Base-by-base conservation (phyloP, 345 rosid species). In the Citrus trifoliata region DNA sequence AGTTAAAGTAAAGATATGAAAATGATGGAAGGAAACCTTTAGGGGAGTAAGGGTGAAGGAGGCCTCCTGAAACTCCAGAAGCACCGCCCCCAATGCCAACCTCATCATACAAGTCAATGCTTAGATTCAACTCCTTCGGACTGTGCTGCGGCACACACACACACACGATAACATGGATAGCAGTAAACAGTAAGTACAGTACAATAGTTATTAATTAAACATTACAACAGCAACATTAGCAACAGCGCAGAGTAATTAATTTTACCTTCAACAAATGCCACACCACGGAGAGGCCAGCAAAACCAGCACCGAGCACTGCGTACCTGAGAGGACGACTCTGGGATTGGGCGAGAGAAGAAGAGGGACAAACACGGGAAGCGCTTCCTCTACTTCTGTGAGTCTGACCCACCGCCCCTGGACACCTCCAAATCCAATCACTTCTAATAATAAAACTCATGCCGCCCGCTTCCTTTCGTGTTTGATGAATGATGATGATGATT, bases 271-370 rank as follows among this genome's bases (percentile, higher is more conserved):
- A 85, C 66, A 92, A 81, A 87, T 95, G 93, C 93, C 94, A 95
- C 67, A 88, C 90, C 62, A 93, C 96, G 30, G 99, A 95, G 73
- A 95, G 87, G n/a, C 99, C 98, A 67, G 98, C 98, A 73, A 95
- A 93, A 80, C 99, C 98, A 67, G 97, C 98, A 71, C 99, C 99
- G 28, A 95, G 93, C 76, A 95, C 98, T 7, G 99, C 99, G 75
- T 81, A 82, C 88, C 83, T 83, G 75, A 83, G 79, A 71, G 85
- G 74, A 67, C 79, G 68, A 64, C 51, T 3, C 4, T 13, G 8
- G 81, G 22, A 53, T 46, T 30, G 73, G 27, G 82, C 25, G 55
- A 72, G 73, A 71, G 86, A 77, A 74, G 86, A 77, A 48, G 82
- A 78, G 33, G 69, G 42, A 5, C 8, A 30, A 21, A 64, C 71